Conservation (phyloP, 768 basidiomycete genomes). For the Lyophyllum shimeji region DNA sequence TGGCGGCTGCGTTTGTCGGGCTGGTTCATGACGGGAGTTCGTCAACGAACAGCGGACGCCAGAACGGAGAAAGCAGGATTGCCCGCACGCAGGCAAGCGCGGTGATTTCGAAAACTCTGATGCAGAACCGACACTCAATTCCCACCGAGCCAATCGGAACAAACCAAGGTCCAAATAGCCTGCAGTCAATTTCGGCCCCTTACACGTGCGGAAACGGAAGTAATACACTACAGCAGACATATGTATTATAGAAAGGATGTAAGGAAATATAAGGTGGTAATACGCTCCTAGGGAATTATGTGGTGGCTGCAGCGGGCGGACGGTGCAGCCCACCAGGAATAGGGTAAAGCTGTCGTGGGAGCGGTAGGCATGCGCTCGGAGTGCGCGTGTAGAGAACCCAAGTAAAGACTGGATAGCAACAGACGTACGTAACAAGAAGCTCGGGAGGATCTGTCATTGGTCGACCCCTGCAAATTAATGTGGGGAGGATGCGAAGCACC, state of each 20-base stretch:
- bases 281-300: constrained; percentile 18
- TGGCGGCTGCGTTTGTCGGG: constrained; percentile 48
- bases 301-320: constrained; percentile 9
- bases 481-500: constrained; percentile 37
- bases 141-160: constrained; percentile 71
- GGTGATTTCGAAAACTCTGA: constrained; percentile 62
- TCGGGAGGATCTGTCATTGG: constrained; percentile 41
- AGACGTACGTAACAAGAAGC: constrained; percentile 45
- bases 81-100: constrained; percentile 66
- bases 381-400: constrained; percentile 43
- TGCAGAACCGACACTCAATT: constrained; percentile 46
- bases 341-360: constrained; percentile 46
- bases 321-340: constrained; percentile 20
- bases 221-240: constrained; percentile 15
- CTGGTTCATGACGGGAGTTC: constrained; percentile 52
- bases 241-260: constrained; percentile 19
- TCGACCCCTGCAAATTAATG: constrained; percentile 38
- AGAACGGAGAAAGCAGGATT: constrained; percentile 54
- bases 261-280: constrained; percentile 22
- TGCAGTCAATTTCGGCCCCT: constrained; percentile 19
- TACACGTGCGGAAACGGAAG: constrained; percentile 13
- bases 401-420: constrained; percentile 52
- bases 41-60: constrained; percentile 44
- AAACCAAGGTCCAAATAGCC: constrained; percentile 36
- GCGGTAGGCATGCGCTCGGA: constrained; percentile 48